These are phyloP conservation scores for Volvox reticuliferus DNA, from an alignment of 139 green algal species.

Conservation along the genomic window DNA sequence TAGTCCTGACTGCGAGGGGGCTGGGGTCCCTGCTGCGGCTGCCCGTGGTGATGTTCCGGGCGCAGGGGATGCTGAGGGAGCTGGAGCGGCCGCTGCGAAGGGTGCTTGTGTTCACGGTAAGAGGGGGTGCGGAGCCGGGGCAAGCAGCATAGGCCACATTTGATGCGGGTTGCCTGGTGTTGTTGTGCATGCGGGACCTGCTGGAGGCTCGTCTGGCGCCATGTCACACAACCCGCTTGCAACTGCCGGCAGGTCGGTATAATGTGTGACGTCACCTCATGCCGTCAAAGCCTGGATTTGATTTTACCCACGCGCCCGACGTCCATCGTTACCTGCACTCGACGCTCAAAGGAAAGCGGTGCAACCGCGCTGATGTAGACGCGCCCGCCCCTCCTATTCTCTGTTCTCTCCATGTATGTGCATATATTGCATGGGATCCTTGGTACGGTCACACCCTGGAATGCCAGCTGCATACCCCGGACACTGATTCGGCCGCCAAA, in stretches of 20 bases:
- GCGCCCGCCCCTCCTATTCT: too few species aligned
- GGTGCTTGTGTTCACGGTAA: constrained; percentile 7
- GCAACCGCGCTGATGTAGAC: too few species aligned
- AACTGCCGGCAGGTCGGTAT: too few species aligned
- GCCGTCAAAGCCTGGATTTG: background rate
- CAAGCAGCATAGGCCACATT: background rate
- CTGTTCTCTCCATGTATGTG: too few species aligned
- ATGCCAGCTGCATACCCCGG: too few species aligned
- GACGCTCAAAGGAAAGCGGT: too few species aligned
- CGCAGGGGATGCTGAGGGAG: background rate
- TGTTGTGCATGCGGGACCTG: background rate
- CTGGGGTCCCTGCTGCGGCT: background rate
- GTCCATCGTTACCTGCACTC: too few species aligned
- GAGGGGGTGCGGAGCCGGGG: background rate
- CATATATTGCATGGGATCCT: too few species aligned
- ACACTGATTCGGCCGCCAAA: too few species aligned
- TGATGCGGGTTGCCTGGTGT: background rate
- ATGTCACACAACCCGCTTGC: too few species aligned
- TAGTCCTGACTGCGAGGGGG: background rate
- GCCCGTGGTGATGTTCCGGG: constrained; percentile 17
- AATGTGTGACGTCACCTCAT: background rate
- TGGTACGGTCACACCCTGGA: too few species aligned
- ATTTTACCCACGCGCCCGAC: too few species aligned
- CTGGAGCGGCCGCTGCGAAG: background rate
- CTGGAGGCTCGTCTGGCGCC: background rate